These are phyloP conservation scores for Nicotiana benthamiana DNA, from an alignment of 257 asterid species.

Conservation along the genomic window DNA sequence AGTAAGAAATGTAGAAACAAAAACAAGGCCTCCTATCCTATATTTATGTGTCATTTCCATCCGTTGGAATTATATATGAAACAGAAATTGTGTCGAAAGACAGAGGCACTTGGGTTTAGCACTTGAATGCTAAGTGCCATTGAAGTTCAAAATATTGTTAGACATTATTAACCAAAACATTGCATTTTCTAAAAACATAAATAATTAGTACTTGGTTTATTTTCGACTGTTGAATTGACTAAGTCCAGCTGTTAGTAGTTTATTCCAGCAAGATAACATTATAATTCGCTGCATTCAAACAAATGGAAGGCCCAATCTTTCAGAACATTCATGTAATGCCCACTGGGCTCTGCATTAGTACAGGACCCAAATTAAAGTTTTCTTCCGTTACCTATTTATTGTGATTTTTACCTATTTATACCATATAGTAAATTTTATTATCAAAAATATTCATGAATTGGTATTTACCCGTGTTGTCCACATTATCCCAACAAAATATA, in stretches of 20 bases:
- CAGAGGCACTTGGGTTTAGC: neutral
- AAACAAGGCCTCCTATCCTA: neutral
- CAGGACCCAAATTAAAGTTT: too few species aligned
- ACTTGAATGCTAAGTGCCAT: conserved; percentile 21
- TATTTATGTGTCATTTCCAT: neutral
- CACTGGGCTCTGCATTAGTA: too few species aligned
- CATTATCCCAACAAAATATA: too few species aligned
- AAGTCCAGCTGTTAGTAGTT: neutral
- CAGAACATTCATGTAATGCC: too few species aligned
- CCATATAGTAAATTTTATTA: too few species aligned
- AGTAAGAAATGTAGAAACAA: neutral
- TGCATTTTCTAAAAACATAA: neutral
- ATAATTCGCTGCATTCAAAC: too few species aligned
- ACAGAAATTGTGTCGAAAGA: conserved; percentile 2
- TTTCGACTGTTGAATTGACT: neutral
- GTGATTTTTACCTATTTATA: too few species aligned
- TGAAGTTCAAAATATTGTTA: neutral
- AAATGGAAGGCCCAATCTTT: too few species aligned
- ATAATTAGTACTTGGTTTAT: neutral
- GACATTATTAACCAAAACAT: neutral
- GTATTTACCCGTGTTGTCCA: too few species aligned
- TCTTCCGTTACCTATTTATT: too few species aligned
- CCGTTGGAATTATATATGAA: neutral
- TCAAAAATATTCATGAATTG: too few species aligned
- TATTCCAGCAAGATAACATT: too few species aligned